Evolutionary conservation across 2,329 filamentous ascomycete species (phyloP).

Genomic region (Ophiocordyceps unilateralis): DNA sequence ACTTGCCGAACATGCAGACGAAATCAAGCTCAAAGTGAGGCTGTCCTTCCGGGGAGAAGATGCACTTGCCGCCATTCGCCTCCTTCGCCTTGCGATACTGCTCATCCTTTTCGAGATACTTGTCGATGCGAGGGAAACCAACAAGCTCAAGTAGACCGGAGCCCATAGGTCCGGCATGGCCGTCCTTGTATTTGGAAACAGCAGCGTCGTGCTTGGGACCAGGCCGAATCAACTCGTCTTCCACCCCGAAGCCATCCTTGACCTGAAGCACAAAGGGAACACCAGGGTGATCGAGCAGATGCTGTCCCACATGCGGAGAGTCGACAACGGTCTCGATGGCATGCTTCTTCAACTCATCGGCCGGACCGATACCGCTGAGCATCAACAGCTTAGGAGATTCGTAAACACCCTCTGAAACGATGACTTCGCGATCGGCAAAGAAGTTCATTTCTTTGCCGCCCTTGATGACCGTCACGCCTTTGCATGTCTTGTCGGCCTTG

Average conservation of each 20-base stretch:
- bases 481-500: conserved; percentile 11
- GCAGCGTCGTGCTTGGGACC: conserved; percentile 17
- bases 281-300: conserved; percentile 45
- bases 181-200: conserved; percentile 17
- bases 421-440: conserved; percentile 30
- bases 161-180: conserved; percentile 20
- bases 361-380: conserved; percentile 43
- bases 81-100: conserved; percentile 26
- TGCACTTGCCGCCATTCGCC: conserved; percentile 27
- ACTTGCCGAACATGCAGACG: conserved; percentile 34
- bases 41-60: conserved; percentile 37
- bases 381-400: conserved; percentile 49
- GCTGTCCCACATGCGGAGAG: conserved; percentile 44
- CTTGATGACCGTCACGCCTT: conserved; percentile 26
- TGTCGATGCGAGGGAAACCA: conserved; percentile 40
- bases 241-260: conserved; percentile 21
- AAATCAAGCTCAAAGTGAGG: conserved; percentile 48
- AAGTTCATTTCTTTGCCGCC: conserved; percentile 23
- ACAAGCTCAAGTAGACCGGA: conserved; percentile 30
- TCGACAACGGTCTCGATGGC: conserved; percentile 36
- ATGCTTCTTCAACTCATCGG: conserved; percentile 30
- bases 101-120: conserved; percentile 27
- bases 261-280: conserved; percentile 30
- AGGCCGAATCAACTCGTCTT: conserved; percentile 22
- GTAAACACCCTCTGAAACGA: conserved; percentile 34